Evolutionary conservation across 202 grass and related monocot species (phyloP).

Genomic region (Bolboschoenoplectus hybrid): DNA sequence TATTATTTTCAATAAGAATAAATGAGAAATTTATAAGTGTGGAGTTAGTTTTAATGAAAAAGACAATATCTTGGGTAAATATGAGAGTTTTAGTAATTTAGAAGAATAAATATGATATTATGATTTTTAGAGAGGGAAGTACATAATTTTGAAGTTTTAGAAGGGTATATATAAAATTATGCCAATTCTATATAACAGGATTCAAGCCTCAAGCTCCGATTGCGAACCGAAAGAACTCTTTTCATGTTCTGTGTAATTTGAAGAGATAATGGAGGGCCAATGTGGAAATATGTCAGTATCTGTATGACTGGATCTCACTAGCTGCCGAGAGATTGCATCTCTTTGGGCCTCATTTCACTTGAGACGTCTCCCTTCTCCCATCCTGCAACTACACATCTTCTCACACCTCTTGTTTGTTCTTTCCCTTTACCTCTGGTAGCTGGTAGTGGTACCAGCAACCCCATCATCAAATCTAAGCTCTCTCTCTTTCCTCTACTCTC

Average conservation of each 20-base stretch:
- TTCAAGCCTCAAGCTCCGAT: too few relatives aligned
- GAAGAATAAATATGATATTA: too few relatives aligned
- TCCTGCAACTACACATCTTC: background rate
- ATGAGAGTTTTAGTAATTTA: too few relatives aligned
- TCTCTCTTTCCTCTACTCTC: background rate
- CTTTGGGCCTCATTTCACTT: constrained; percentile 9
- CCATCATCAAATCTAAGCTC: background rate
- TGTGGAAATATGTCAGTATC: background rate
- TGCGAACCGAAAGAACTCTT: background rate
- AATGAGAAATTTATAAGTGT: too few relatives aligned
- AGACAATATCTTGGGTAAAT: too few relatives aligned
- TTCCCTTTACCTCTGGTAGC: background rate
- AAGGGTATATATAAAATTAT: background rate
- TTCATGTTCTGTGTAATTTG: background rate
- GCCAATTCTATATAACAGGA: background rate
- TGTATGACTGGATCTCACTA: background rate
- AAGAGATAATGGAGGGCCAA: background rate
- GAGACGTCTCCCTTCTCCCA: background rate
- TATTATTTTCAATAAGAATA: too few relatives aligned
- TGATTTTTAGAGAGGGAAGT: too few relatives aligned
- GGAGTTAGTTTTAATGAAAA: too few relatives aligned
- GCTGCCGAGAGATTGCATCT: constrained; percentile 3
- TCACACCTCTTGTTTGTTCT: background rate
- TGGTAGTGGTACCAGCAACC: background rate
- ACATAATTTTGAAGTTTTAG: too few relatives aligned